Base-by-base conservation (phyloP, 2,329 filamentous ascomycete genomes). In the Clonostachys rhizophaga region DNA sequence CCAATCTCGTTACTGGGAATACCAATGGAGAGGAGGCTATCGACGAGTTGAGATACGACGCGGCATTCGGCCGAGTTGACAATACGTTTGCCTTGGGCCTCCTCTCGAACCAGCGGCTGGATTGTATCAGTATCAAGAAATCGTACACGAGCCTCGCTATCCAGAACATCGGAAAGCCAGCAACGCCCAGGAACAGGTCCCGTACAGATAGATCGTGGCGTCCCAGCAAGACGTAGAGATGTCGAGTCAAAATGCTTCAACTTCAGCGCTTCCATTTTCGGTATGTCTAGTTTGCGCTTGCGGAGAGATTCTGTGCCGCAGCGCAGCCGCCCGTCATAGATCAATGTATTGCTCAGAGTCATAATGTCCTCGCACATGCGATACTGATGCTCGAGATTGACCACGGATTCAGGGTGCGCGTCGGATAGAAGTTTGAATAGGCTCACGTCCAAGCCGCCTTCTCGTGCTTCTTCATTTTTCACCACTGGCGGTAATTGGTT, bases 311-410 rank as follows among this genome's bases (percentile, higher is more conserved):
- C 76, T 5, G 85, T 95, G 20, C 94, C 94, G 60, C 94, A 99
- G 58, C 94, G 92, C 36, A 99, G 77, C 35, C 84, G 81, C 5
- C 91, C 92, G n/a, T 85, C 76, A 68, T 99, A 99, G 58, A 99
- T 96, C 47, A 99, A 78, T 2, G 81, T 87, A 65, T 96, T 99
- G 52, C 90, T 95, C 13, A 99, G 78, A 3, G 86, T 79, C 92
- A 97, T 97, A 50, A 99, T 88, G 51, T 99, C 94, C 55, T 94
- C 88, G 58, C 90, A 96, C 94, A 99, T 99, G 51, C 94, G 89
- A 62, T 99, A 99, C 63, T 99, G 94, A 59, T 96, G 91, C 58
- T 94, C 91, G 2, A 99, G 79, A 52, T 88, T 95, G 51, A 95
- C 89, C 3, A 99, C 91, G 1, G 91, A 91, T 42, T 83, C 74